These are phyloP conservation scores for Dichotomocladium elegans DNA, from an alignment of 371 early-diverging fungal species.

Conservation along the genomic window DNA sequence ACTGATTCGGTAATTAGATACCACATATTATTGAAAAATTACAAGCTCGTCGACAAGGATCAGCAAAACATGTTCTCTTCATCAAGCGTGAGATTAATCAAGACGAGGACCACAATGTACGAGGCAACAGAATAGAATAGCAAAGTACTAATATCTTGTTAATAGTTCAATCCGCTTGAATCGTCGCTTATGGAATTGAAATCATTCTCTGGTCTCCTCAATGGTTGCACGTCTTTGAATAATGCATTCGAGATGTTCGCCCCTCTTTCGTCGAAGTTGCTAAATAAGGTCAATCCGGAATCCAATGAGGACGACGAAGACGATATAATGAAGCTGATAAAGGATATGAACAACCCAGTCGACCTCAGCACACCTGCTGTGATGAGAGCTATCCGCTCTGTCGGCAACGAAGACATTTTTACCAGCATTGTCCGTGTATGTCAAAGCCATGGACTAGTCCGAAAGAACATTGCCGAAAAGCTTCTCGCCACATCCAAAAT, in stretches of 20 bases:
- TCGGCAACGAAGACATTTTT: constrained; percentile 31
- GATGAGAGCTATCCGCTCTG: constrained; percentile 24
- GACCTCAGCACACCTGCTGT: constrained; percentile 27
- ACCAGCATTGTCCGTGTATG: constrained; percentile 34
- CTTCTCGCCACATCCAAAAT: constrained; percentile 13
- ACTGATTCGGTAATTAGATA: no score
- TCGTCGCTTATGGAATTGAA: constrained; percentile 35
- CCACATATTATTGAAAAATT: background rate
- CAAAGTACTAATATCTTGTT: no score
- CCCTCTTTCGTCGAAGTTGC: constrained; percentile 20
- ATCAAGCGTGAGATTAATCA: background rate
- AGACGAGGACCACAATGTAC: no score
- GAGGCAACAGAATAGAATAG: no score
- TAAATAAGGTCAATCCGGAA: constrained; percentile 21
- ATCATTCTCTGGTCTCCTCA: constrained; percentile 41
- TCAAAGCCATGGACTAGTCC: constrained; percentile 26
- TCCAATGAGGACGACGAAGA: constrained; percentile 23
- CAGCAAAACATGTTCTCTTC: background rate
- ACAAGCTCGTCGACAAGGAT: background rate
- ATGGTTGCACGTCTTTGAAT: constrained; percentile 35
- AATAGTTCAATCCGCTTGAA: constrained; percentile 34
- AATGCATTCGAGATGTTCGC: constrained; percentile 24
- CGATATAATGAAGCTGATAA: constrained; percentile 40
- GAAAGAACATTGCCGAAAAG: constrained; percentile 16
- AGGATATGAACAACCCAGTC: constrained; percentile 22